Percentiles rank a stretch among this genome's conserved stretches.
These are phyloP conservation scores for Botryotinia narcissicola DNA, from an alignment of 2,329 filamentous ascomycete species.

Conservation along the genomic window DNA sequence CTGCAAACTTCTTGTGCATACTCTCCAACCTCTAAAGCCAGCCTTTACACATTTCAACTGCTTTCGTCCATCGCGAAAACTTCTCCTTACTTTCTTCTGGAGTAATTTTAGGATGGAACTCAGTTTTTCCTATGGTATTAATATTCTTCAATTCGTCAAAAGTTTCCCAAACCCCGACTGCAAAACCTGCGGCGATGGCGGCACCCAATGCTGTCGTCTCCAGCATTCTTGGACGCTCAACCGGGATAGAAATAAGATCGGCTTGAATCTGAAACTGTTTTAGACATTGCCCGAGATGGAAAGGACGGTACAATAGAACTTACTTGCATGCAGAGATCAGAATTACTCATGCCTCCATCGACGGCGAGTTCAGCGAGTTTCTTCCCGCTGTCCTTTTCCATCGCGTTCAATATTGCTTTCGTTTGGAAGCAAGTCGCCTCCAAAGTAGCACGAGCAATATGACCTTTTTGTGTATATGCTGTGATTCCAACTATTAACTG, in stretches of 20 bases:
- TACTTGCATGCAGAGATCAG: constrained; percentile 68
- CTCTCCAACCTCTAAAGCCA: constrained; percentile 23
- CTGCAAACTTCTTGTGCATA: not conserved
- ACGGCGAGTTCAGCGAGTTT: constrained; percentile 62
- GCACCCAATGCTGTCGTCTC: constrained; percentile 81
- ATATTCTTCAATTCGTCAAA: constrained; percentile 71
- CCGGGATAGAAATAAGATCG: constrained; percentile 75
- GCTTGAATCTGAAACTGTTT: constrained; percentile 61
- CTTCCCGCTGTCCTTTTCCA: constrained; percentile 68
- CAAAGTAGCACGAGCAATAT: constrained; percentile 69
- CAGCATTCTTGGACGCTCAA: constrained; percentile 75
- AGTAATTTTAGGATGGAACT: constrained; percentile 65
- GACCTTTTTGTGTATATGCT: constrained; percentile 65
- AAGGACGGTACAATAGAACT: constrained; percentile 26
- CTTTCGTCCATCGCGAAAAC: constrained; percentile 55
- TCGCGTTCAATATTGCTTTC: constrained; percentile 69
- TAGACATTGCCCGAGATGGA: not conserved
- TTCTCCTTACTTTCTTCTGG: constrained; percentile 43
- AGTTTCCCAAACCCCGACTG: constrained; percentile 69
- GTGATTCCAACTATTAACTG: constrained; percentile 57
- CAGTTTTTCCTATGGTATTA: constrained; percentile 65
- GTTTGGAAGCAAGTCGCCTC: constrained; percentile 74
- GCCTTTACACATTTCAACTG: constrained; percentile 51
- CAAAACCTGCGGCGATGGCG: constrained; percentile 79
- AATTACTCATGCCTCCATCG: constrained; percentile 72